These are phyloP conservation scores for Puccinia novopanici DNA, from an alignment of 1,284 basidiomycete genomes.

Conservation along the genomic window DNA sequence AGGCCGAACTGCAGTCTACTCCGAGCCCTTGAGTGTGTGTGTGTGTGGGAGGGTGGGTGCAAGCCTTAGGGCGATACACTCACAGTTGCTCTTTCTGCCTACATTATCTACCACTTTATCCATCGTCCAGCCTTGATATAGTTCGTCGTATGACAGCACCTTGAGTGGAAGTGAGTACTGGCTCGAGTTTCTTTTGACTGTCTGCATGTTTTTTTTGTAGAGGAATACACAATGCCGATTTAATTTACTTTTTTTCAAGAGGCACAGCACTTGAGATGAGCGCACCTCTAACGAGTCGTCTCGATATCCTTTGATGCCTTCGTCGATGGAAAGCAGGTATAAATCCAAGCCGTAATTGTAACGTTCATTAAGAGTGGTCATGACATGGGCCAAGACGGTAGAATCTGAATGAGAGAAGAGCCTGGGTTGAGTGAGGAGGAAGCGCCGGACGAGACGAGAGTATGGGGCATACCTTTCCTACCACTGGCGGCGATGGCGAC, in stretches of 20 bases:
- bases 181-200: conserved; percentile 93
- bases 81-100: conserved; percentile 95
- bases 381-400: conserved; percentile 93
- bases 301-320: conserved; percentile 96
- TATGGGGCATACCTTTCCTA: conserved; percentile 76
- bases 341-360: conserved; percentile 90
- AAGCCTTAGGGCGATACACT: conserved; percentile 49
- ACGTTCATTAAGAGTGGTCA: conserved; percentile 91
- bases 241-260: background rate
- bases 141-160: conserved; percentile 90
- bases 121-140: conserved; percentile 98
- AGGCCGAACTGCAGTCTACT: conserved; percentile 3
- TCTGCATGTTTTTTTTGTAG: conserved; percentile 63
- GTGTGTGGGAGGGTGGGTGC: background rate
- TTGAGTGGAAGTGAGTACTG: conserved; percentile 95
- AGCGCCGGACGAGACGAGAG: background rate
- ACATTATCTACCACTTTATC: conserved; percentile 89
- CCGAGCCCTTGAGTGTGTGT: background rate
- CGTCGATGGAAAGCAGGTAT: conserved; percentile 93
- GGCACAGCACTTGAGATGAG: conserved; percentile 8
- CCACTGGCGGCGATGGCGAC: conserved; percentile 98
- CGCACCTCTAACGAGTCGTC: conserved; percentile 91
- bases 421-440: background rate
- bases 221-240: background rate
- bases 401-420: conserved; percentile 72